Conservation (phyloP, 306 rosid genomes). For the Dryas octopetala region DNA sequence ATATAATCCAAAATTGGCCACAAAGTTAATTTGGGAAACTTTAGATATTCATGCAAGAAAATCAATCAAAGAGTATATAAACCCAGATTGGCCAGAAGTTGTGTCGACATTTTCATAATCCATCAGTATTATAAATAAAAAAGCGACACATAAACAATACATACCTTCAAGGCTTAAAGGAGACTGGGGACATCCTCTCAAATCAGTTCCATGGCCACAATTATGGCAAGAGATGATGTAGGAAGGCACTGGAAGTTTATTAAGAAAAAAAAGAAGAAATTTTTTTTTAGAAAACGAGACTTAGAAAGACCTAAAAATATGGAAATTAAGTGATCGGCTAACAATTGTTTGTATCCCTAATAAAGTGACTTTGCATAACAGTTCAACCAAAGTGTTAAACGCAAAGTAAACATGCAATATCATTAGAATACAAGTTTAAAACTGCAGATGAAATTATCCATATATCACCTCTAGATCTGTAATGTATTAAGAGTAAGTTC, state of each 20-base stretch:
- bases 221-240: conserved; percentile 67
- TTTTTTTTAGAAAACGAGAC: not conserved
- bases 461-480: not conserved
- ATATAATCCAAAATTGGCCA: not conserved
- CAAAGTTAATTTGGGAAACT: not conserved
- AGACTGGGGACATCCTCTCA: conserved; percentile 90
- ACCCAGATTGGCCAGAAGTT: not conserved
- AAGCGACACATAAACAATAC: not conserved
- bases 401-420: not conserved
- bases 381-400: not conserved
- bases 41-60: not conserved
- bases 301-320: not conserved
- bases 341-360: not conserved
- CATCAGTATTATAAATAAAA: not conserved
- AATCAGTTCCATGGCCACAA: conserved; percentile 91
- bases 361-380: not conserved
- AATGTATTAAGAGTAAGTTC: not conserved
- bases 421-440: not conserved
- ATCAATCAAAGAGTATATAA: not conserved
- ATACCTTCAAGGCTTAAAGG: conserved; percentile 79
- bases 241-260: conserved; percentile 79
- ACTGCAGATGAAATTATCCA: not conserved
- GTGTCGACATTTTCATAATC: not conserved
- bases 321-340: not conserved
- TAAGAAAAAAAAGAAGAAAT: conserved; percentile 4